phyloP scores from a whole-genome alignment of 129 eudicot genomes.

The Centrapalus pauciflorus region DNA sequence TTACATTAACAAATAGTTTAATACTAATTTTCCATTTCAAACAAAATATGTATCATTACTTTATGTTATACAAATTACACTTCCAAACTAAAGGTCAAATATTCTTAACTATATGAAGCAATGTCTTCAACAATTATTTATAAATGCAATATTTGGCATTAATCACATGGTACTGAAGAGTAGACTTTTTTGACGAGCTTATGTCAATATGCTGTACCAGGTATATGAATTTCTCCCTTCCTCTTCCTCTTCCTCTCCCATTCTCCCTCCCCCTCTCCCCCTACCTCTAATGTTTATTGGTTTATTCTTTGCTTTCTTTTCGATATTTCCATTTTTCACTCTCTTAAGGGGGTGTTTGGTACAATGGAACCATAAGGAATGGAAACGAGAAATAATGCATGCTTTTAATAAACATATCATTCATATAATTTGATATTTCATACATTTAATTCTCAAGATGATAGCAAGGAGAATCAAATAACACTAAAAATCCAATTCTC shows the following conservation, averaged over 20 bases:
- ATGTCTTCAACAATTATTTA: too few species aligned
- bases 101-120: too few species aligned
- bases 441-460: too few species aligned
- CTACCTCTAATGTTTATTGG: not conserved
- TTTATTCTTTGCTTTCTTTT: not conserved
- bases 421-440: too few species aligned
- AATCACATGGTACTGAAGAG: not conserved
- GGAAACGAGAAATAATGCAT: too few species aligned
- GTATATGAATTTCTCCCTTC: not conserved
- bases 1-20: not conserved
- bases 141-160: too few species aligned
- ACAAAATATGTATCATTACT: not conserved
- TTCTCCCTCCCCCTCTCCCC: not conserved
- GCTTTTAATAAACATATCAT: too few species aligned
- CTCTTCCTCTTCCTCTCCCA: not conserved
- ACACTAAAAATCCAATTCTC: too few species aligned
- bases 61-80: not conserved
- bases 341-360: too few species aligned
- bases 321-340: not conserved
- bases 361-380: too few species aligned
- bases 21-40: not conserved
- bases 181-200: not conserved
- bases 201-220: not conserved
- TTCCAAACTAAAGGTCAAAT: not conserved
- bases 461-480: too few species aligned